Conservation (phyloP, 2,329 filamentous ascomycete species). For the Ustilaginoidea virens region DNA sequence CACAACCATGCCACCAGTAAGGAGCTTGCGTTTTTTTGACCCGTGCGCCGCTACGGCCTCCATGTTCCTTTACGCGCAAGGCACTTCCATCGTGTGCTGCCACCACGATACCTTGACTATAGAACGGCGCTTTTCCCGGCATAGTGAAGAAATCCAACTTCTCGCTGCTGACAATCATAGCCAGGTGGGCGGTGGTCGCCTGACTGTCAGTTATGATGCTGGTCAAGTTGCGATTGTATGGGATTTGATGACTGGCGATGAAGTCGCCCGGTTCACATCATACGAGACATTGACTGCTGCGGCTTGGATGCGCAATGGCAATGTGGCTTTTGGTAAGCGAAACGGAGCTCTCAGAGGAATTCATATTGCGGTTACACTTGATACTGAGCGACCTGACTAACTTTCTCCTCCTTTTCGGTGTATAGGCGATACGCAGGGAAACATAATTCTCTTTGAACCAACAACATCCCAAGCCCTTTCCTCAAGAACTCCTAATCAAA, state of each 20-base stretch:
- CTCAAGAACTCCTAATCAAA: conserved; percentile 75
- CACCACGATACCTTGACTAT: conserved; percentile 88
- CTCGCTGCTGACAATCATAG: conserved; percentile 85
- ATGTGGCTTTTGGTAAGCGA: conserved; percentile 87
- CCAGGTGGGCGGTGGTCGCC: conserved; percentile 65
- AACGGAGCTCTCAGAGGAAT: no score
- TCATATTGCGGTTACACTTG: no score
- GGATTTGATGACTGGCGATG: conserved; percentile 85
- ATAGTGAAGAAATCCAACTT: conserved; percentile 69
- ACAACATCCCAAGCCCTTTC: conserved; percentile 86
- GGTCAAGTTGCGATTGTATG: conserved; percentile 90
- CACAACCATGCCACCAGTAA: conserved; percentile 30
- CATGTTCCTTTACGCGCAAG: conserved; percentile 79
- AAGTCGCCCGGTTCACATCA: conserved; percentile 81
- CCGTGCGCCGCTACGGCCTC: conserved; percentile 83
- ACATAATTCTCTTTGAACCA: conserved; percentile 88
- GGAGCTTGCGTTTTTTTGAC: conserved; percentile 49
- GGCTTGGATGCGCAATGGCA: conserved; percentile 93
- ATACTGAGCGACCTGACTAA: no score
- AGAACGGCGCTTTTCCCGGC: conserved; percentile 70
- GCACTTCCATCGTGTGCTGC: conserved; percentile 66
- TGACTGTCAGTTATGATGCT: conserved; percentile 86
- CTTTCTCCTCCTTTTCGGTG: background rate
- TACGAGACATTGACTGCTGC: conserved; percentile 78
- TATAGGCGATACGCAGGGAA: conserved; percentile 78